A percentile compares a stretch with the other conserved stretches of the same genome.
phyloP scores from a whole-genome alignment of 805 yeast species.

The Kazachstania viticola region DNA sequence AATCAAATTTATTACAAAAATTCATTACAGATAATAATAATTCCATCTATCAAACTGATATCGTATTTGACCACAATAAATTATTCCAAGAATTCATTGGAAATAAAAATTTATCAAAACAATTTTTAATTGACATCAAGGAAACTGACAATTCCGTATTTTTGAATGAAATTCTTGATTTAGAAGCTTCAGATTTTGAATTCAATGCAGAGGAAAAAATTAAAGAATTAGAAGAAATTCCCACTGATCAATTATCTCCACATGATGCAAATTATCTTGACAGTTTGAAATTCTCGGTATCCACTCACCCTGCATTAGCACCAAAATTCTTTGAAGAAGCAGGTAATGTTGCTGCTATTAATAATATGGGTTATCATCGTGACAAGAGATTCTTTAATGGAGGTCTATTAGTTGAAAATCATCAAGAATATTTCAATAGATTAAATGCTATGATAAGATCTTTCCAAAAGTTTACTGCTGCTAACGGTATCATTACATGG shows the following conservation, averaged over 20 bases:
- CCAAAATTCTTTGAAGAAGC: conserved; percentile 30
- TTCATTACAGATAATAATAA: conserved; percentile 9
- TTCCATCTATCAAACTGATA: conserved; percentile 13
- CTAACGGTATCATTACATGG: conserved; percentile 43
- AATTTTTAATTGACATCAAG: conserved; percentile 7
- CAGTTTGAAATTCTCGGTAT: conserved; percentile 26
- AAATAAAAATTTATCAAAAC: conserved; percentile 4
- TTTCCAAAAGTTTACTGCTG: conserved; percentile 38
- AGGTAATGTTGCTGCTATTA: conserved; percentile 12
- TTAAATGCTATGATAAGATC: conserved; percentile 39
- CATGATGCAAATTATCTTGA: conserved; percentile 25
- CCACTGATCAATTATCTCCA: conserved; percentile 12
- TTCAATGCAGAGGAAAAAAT: conserved; percentile 19
- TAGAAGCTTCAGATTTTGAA: conserved; percentile 17
- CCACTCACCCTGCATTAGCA: conserved; percentile 24
- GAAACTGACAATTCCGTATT: conserved; percentile 6
- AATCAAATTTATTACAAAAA: conserved; percentile 13
- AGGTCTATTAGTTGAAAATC: conserved; percentile 29
- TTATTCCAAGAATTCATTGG: conserved; percentile 11
- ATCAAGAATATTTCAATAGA: conserved; percentile 15
- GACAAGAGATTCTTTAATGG: conserved; percentile 53
- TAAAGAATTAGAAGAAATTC: conserved; percentile 14
- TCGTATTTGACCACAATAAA: conserved; percentile 12
- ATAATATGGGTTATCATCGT: conserved; percentile 32
- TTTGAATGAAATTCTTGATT: conserved; percentile 8